A percentile compares a stretch with the other conserved stretches of the same genome.
phyloP scores from a whole-genome alignment of 306 rosid species.

The Cotoneaster glaucophyllus region DNA sequence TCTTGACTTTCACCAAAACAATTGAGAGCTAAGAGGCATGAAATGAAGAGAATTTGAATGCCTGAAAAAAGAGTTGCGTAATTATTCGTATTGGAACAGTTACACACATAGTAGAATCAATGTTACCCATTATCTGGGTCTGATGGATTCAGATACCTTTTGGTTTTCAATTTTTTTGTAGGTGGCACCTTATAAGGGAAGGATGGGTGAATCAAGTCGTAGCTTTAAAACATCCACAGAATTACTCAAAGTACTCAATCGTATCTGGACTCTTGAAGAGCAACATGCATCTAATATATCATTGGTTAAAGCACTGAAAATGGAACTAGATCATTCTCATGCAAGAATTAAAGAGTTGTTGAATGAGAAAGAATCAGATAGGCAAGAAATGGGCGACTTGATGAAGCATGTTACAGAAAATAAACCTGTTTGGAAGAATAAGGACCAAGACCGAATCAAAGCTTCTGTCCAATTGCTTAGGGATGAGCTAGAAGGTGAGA shows the following conservation, averaged over 20 bases:
- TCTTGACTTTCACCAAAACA: background rate
- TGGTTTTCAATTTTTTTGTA: conserved; percentile 19
- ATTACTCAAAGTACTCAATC: conserved; percentile 53
- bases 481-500: conserved; percentile 63
- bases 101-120: background rate
- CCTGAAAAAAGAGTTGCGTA: background rate
- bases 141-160: conserved; percentile 10
- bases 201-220: conserved; percentile 32
- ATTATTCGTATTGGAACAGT: background rate
- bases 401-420: conserved; percentile 32
- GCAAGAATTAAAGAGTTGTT: conserved; percentile 45
- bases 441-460: conserved; percentile 33
- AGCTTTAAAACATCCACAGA: conserved; percentile 40
- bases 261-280: conserved; percentile 71
- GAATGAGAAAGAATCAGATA: conserved; percentile 35
- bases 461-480: conserved; percentile 32
- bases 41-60: background rate
- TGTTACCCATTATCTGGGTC: background rate
- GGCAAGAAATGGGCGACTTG: conserved; percentile 42
- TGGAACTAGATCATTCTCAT: conserved; percentile 38
- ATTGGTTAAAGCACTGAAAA: conserved; percentile 43
- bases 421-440: conserved; percentile 32
- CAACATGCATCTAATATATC: conserved; percentile 47
- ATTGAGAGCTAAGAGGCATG: background rate
- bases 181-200: conserved; percentile 41